A percentile compares a stretch with the other conserved stretches of the same genome.
Conservation (phyloP, 2,329 filamentous ascomycete species). For the Domatiomyces globalis region DNA sequence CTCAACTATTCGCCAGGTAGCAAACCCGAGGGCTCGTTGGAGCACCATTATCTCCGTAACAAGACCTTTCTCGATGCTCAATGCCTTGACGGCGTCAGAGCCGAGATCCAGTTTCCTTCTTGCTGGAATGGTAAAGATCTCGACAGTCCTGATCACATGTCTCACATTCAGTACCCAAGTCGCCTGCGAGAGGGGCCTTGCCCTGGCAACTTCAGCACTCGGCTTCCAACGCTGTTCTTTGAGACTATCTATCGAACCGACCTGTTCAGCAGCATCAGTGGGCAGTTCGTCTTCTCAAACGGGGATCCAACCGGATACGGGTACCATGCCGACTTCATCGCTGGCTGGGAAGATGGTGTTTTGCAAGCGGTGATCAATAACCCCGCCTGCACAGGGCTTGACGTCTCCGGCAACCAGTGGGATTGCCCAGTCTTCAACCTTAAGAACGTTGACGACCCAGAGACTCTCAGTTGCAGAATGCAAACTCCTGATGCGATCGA, state of each 20-base stretch:
- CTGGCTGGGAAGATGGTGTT: slow-evolving; percentile 54
- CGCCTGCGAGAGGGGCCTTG: slow-evolving; percentile 64
- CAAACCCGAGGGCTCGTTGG: slow-evolving; percentile 55
- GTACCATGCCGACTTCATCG: slow-evolving; percentile 51
- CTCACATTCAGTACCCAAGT: slow-evolving; percentile 64
- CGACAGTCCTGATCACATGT: slow-evolving; percentile 40
- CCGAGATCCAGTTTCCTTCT: slow-evolving; percentile 77
- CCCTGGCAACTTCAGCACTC: slow-evolving; percentile 52
- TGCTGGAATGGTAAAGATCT: slow-evolving; percentile 68
- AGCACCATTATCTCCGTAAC: slow-evolving; percentile 66
- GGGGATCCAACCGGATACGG: slow-evolving; percentile 39
- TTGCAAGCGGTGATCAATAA: slow-evolving; percentile 54
- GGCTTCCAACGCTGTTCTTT: slow-evolving; percentile 63
- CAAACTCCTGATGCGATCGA: slow-evolving; percentile 40
- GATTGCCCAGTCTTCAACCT: slow-evolving; percentile 67
- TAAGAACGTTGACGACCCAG: slow-evolving; percentile 36
- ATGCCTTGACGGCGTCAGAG: slow-evolving; percentile 66
- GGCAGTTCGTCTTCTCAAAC: slow-evolving; percentile 56
- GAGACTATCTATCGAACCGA: slow-evolving; percentile 73
- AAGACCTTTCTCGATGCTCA: slow-evolving; percentile 67
- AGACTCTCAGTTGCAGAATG: slow-evolving; percentile 48
- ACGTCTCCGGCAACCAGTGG: slow-evolving; percentile 43
- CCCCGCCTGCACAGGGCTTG: slow-evolving; percentile 50
- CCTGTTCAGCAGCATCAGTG: slow-evolving; percentile 46
- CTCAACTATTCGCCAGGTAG: slow-evolving; percentile 54